Base-by-base conservation (phyloP, 805 yeast species). In the Candida rishiriensis region DNA sequence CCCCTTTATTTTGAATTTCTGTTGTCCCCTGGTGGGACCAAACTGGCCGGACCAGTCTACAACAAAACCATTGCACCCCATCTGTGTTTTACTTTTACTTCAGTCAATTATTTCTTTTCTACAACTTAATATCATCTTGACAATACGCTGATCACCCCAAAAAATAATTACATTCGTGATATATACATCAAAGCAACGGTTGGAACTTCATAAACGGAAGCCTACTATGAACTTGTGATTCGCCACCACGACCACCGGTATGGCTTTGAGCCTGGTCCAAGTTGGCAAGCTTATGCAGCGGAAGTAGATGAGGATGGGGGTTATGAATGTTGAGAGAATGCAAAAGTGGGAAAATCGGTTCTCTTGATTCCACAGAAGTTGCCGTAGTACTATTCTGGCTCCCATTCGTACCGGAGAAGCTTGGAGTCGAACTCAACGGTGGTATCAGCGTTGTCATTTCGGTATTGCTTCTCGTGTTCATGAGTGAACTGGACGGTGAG, bases 131-230 rank as follows among this genome's bases (percentile, higher is more conserved):
- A 21, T 21, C 26, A 21, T 21, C 26, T 7, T 21, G 9, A 29
- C 11, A 14, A n/a, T 14, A 5, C 33, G 13, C 10, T 29, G 17
- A 34, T 9, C 17, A 3, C 9, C 15, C 14, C 4, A 13, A 34
- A 13, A 34, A 34, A 12, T 15, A 12, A 34, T 8, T 3, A 14
- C 7, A 34, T 8, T 17, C 21, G 6, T n/a, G n/a, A n/a, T n/a
- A n/a, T n/a, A n/a, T n/a, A n/a, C n/a, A 31, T 48, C 46, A 60
- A 32, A 60, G 51, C 16, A 60, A 44, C 11, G 64, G 64, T 46
- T 60, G 64, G 38, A 60, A 60, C 40, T 59, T 60, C 57, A 57
- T 52, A 38, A 54, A 56, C 3, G 57, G 56, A 17, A 51, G 36
- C 18, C 55, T 44, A 32, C 46, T 42, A 31, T 33, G 36, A 15